phyloP scores from a whole-genome alignment of 1,139 yeast species.

The Yamadazyma friedrichii region DNA sequence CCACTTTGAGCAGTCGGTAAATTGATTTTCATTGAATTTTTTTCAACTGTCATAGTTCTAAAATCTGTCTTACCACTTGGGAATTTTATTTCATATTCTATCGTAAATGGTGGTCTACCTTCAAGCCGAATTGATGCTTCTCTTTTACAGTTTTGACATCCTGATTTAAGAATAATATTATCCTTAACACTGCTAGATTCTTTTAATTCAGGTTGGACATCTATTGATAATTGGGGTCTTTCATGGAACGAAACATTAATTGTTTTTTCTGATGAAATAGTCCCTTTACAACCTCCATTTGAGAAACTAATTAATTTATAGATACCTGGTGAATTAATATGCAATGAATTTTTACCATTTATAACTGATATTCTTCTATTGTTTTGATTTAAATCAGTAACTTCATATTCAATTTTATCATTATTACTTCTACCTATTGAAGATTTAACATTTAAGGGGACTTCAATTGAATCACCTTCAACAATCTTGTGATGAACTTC shows the following conservation, averaged over 20 bases:
- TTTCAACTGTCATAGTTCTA: slow-evolving; percentile 32
- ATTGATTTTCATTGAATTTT: slow-evolving; percentile 23
- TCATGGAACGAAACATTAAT: slow-evolving; percentile 51
- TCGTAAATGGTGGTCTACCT: slow-evolving; percentile 73
- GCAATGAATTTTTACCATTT: slow-evolving; percentile 37
- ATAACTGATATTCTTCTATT: slow-evolving; percentile 25
- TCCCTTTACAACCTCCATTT: slow-evolving; percentile 73
- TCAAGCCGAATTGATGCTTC: slow-evolving; percentile 26
- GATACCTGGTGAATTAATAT: slow-evolving; percentile 56
- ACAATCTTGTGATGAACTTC: slow-evolving; percentile 39
- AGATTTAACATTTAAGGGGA: slow-evolving; percentile 54
- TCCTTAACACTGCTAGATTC: slow-evolving; percentile 8
- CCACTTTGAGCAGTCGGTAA: slow-evolving; percentile 50
- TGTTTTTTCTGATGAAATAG: slow-evolving; percentile 31
- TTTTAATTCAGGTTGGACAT: slow-evolving; percentile 21
- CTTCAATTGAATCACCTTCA: slow-evolving; percentile 57
- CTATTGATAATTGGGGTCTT: slow-evolving; percentile 50
- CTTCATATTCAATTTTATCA: slow-evolving; percentile 29
- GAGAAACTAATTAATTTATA: slow-evolving; percentile 58
- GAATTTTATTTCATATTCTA: slow-evolving; percentile 62
- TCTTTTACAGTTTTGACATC: slow-evolving; percentile 34
- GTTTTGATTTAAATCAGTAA: slow-evolving; percentile 13
- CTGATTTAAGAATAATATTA: slow-evolving; percentile 25
- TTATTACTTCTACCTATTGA: slow-evolving; percentile 24
- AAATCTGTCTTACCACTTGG: slow-evolving; percentile 54